Evolutionary conservation across 2,329 filamentous ascomycete species (phyloP), one percentile per base, ranked within the genome.

Genomic region (Neonectria neomacrospora): DNA sequence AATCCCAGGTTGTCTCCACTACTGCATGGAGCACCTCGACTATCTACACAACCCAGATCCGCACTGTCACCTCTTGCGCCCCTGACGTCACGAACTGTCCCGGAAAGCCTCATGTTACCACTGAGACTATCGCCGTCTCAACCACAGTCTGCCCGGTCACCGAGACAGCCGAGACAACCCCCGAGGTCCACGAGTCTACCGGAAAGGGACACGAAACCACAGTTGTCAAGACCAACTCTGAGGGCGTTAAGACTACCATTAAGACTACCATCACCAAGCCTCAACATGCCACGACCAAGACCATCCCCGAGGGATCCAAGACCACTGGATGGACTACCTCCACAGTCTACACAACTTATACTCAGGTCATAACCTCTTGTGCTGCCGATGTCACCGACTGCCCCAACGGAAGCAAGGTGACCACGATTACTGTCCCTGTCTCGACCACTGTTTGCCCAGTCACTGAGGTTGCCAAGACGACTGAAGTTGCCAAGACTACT

Each of bases 381-480:
- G 69, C 71, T 14, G 64, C 75, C 1, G 67, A 70, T 32, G 74
- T 78, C 52, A 70, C 71, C 26, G 58, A 73, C 54, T 78, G 76
- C 67, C 76, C 76, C 34, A 64, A 63, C 42, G 65, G 70, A 22
- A 42, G 16, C 26, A 65, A 72, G 30, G 74, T 74, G 42, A 67
- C 67, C 55, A 75, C 71, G 3, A 65, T 70, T 58, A 74, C 74
- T 16, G 69, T 73, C 18, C 64, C 73, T 5, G 50, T 74, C 48
- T 78, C 74, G 41, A 81, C 79, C 30, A 81, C 80, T 5, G 45
- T 57, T 16, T 57, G 54, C 45, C 54, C 54, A 1, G 45, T 57
- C 4, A 58, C 54, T 7, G 30, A 56, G 42, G 30, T 32, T 56
- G 42, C 41, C 41, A 6, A 22, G 41, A 22, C 41, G 23, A 26